A percentile compares a stretch with the other conserved stretches of the same genome.
Conservation (phyloP, 2,329 filamentous ascomycete species). For the Neurospora crassa region DNA sequence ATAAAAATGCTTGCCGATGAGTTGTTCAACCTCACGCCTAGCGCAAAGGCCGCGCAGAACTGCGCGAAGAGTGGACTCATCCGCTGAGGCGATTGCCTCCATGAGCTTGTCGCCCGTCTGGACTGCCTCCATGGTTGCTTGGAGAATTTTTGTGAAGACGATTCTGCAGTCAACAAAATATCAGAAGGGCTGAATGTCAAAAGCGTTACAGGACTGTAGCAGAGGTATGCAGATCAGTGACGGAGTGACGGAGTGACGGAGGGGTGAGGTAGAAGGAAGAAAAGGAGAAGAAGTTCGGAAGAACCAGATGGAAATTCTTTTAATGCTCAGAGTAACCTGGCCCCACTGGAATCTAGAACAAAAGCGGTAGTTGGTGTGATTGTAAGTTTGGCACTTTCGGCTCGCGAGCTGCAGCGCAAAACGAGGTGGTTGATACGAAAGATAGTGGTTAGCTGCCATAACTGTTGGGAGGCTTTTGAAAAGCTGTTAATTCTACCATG, state of each 20-base stretch:
- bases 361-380: not conserved
- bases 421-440: not conserved
- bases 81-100: not conserved
- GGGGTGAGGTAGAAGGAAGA: not conserved
- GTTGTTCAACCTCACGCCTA: not conserved
- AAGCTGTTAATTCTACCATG: too few species aligned
- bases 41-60: not conserved
- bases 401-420: not conserved
- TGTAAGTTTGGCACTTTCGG: not conserved
- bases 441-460: conserved; percentile 54
- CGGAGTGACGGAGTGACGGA: not conserved
- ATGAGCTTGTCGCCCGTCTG: not conserved
- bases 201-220: not conserved
- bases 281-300: not conserved
- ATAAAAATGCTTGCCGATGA: not conserved
- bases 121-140: not conserved
- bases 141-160: not conserved
- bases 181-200: not conserved
- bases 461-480: conserved; percentile 83
- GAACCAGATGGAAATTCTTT: not conserved
- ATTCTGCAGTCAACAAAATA: not conserved
- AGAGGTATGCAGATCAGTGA: not conserved
- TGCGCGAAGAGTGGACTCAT: not conserved
- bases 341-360: not conserved
- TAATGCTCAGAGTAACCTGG: not conserved